Conservation (phyloP, 371 early-diverging fungal genomes). For the Lichtheimia ramosa region DNA sequence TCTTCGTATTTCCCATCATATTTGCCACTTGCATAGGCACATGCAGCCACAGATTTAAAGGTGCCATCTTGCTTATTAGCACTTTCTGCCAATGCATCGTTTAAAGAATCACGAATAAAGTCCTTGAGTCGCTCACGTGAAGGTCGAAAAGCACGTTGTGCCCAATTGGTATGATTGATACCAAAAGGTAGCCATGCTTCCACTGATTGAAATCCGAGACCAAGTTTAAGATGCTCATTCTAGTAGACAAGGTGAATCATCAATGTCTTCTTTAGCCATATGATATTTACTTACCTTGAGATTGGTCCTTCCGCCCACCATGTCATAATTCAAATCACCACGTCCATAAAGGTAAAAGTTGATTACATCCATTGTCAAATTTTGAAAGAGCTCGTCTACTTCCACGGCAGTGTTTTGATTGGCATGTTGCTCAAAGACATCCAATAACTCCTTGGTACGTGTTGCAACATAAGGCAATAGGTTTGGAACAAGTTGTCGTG, state of each 20-base stretch:
- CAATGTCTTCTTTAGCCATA: neutral
- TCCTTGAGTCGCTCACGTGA: slow-evolving; percentile 36
- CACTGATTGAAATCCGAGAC: slow-evolving; percentile 46
- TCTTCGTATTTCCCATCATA: slow-evolving; percentile 27
- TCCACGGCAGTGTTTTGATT: slow-evolving; percentile 24
- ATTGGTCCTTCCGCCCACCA: slow-evolving; percentile 39
- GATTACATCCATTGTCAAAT: slow-evolving; percentile 52
- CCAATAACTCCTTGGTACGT: slow-evolving; percentile 18
- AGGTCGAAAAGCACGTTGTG: slow-evolving; percentile 30
- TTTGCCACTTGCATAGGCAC: slow-evolving; percentile 35
- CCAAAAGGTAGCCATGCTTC: slow-evolving; percentile 49
- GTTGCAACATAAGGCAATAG: slow-evolving; percentile 38
- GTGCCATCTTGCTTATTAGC: slow-evolving; percentile 5
- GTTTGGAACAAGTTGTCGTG: slow-evolving; percentile 43
- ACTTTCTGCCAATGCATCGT: slow-evolving; percentile 16
- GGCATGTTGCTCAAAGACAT: slow-evolving; percentile 24
- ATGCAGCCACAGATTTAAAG: slow-evolving; percentile 40
- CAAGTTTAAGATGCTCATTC: slow-evolving; percentile 37
- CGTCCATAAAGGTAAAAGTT: slow-evolving; percentile 50
- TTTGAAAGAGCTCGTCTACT: slow-evolving; percentile 36
- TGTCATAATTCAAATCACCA: slow-evolving; percentile 35
- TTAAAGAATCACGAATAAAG: slow-evolving; percentile 39
- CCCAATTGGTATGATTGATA: slow-evolving; percentile 45
- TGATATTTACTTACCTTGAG: slow-evolving; percentile 31
- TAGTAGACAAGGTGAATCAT: slow-evolving; percentile 4